These are phyloP conservation scores for Colletotrichum truncatum DNA, from an alignment of 2,329 filamentous ascomycete species.

Conservation along the genomic window DNA sequence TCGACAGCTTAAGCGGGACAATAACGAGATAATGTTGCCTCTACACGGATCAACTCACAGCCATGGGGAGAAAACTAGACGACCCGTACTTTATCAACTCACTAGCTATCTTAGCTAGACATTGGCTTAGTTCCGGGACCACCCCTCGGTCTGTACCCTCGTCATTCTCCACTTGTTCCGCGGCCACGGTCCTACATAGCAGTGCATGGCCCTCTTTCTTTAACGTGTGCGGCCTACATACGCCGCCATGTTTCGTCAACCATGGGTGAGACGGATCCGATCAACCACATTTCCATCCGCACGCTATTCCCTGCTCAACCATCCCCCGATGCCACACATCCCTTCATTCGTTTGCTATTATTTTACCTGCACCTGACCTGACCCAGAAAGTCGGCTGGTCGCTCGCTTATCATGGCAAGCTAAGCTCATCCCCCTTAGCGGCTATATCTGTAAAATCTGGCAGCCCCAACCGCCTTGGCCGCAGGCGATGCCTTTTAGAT, in stretches of 20 bases:
- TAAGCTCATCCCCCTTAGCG: background rate
- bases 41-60: background rate
- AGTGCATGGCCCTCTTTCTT: constrained; percentile 12
- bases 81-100: background rate
- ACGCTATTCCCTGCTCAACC: background rate
- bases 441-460: background rate
- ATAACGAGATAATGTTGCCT: background rate
- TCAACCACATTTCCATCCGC: background rate
- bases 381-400: background rate
- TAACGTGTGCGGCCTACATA: background rate
- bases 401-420: background rate
- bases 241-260: background rate
- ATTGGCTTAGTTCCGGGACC: constrained; percentile 5
- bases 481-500: background rate
- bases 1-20: background rate
- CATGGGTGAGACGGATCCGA: background rate
- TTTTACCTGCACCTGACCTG: background rate
- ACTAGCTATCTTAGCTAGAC: background rate
- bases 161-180: constrained; percentile 8
- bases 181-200: background rate
- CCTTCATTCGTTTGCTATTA: background rate
- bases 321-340: no score
- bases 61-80: no score
- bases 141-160: background rate
- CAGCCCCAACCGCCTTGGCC: background rate